Evolutionary conservation across 2,329 filamentous ascomycete genomes (phyloP), one percentile per base, ranked within the genome.

Genomic region (Phoma sp.): DNA sequence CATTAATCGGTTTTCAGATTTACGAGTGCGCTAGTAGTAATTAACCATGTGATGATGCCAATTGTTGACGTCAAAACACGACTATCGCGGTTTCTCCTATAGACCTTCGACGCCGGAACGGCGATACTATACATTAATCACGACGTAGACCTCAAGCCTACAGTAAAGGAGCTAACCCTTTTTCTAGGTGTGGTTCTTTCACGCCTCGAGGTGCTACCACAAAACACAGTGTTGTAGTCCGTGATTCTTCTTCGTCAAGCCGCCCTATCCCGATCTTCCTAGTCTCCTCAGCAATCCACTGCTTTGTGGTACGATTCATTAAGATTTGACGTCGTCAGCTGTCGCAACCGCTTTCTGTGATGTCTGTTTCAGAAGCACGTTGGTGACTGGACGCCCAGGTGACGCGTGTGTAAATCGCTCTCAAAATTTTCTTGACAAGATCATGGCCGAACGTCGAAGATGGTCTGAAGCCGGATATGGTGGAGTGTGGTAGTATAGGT

Each of bases 321-420:
- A 7, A 30, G 23, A 23, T 36, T 15, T 28, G 30, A 3, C 15
- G 3, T 33, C 11, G 10, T 47, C 15, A 38, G 25, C 14, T 32
- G 15, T 30, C 25, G 14, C 4, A 7, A 7, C 4, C 4, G n/a
- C 1, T 10, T 3, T 15, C 9, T 30, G 20, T 17, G 21, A 32
- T 43, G 34, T 46, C 47, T 7, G 53, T 57, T 32, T 20, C 56
- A 62, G 59, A 42, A 26, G 58, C 57, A 67, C 57, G 52, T 61
- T 57, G 23, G 29, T 48, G 48, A 61, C 39, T 57, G 36, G 53
- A 53, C 52, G 53, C 55, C 58, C 45, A 56, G 15, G 51, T 64
- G 37, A 49, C 51, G 32, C 50, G 38, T 43, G 34, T 15, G 42
- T 32, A 21, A 5, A 20, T 1, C 7, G 7, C 20, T 20, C 25